Base-by-base conservation (phyloP, 345 rosid species). In the Eucalyptus cladocalyx region DNA sequence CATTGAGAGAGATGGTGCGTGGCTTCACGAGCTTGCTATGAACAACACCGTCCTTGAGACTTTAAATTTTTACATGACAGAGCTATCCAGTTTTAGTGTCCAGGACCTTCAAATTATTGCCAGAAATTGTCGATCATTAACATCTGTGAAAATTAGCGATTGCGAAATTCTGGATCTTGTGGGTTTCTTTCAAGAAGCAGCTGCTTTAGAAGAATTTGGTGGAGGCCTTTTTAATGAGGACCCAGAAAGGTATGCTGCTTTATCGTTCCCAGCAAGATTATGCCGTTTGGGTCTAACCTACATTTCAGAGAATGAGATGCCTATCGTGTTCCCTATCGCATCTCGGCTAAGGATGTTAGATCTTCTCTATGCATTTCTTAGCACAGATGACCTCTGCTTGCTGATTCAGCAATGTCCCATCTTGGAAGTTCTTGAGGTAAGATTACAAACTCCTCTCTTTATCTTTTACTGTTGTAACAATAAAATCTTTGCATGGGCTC, bases 381-480 rank as follows among this genome's bases (percentile, higher is more conserved):
- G 93, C 91, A 93, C 97, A 4, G 98, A 96, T 62, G 99, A 96
- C 92, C 98, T 95, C 89, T 98, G 99, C 88, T 69, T 89, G 47
- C 93, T 98, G 89, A 95, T 98, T 91, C 95, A 95, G 89, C 92
- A 86, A 91, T 98, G 99, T 91, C 96, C 97, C 90, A 95, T 96
- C 93, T 90, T 98, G 89, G 99, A 98, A 94, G 93, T 96, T 93
- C 97, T 98, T 13, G 99, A 98, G 99, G 99, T 97, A 94, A 24
- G 87, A 49, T 87, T 80, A 18, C 69, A 54, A 40, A 87, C 80
- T 9, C 67, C 40, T 88, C 49, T 56, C 80, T 89, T 49, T 37
- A 58, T 85, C 85, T 21, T 21, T 76, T 76, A 21, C 85, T 76
- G 47, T 76, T 40, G 76, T 18, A 62, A 18, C 86, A 11, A 65